Percentiles rank a stretch among this genome's conserved stretches.
Conservation (phyloP, 495 filamentous ascomycete genomes). For the Lepidopterella palustris region DNA sequence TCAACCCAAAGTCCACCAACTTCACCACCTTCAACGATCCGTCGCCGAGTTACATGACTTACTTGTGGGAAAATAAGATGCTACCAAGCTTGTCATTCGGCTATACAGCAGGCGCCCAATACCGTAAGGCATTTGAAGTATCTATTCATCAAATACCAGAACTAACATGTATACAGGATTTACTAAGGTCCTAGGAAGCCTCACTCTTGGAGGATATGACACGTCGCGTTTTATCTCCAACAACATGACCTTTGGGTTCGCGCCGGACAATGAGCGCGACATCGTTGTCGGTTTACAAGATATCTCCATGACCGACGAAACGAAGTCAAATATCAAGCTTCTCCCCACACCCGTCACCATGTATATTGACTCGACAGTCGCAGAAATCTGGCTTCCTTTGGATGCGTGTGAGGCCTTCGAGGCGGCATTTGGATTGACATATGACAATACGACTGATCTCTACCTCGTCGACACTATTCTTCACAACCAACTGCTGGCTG, state of each 20-base stretch:
- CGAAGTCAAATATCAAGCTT: conserved; percentile 20
- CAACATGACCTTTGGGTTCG: conserved; percentile 44
- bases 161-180: conserved; percentile 30
- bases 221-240: conserved; percentile 45
- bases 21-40: conserved; percentile 43
- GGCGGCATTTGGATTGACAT: conserved; percentile 44
- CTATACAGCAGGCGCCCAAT: conserved; percentile 52
- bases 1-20: conserved; percentile 46
- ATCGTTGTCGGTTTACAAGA: conserved; percentile 45
- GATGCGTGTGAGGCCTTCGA: conserved; percentile 50
- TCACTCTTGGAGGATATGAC: conserved; percentile 55
- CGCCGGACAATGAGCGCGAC: conserved; percentile 44
- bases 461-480: conserved; percentile 47
- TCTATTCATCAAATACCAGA: conserved; percentile 3
- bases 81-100: conserved; percentile 50
- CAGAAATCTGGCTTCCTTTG: conserved; percentile 51
- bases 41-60: conserved; percentile 45
- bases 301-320: conserved; percentile 33
- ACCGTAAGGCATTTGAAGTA: conserved; percentile 35
- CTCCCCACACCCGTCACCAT: conserved; percentile 16
- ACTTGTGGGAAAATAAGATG: conserved; percentile 40
- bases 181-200: conserved; percentile 46
- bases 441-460: conserved; percentile 40
- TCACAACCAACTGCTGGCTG: conserved; percentile 39
- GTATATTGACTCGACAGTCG: conserved; percentile 49